These are phyloP conservation scores for Gynochthodes officinalis DNA, from an alignment of 257 asterid species.

Conservation along the genomic window DNA sequence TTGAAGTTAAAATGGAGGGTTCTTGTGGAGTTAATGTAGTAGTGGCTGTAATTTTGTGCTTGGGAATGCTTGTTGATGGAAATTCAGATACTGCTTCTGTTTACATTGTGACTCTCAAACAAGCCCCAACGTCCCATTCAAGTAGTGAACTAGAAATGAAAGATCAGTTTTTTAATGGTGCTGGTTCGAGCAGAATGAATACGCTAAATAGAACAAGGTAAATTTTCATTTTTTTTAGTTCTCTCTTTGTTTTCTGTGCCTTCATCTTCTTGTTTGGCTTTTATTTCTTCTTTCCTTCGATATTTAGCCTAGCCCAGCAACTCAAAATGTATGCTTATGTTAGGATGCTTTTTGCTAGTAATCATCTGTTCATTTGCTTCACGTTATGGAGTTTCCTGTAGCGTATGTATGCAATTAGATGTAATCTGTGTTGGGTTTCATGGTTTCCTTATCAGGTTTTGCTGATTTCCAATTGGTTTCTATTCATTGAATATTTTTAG, in stretches of 20 bases:
- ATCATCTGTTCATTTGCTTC: neutral
- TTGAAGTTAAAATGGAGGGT: constrained; percentile 40
- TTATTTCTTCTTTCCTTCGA: neutral
- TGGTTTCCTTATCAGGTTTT: neutral
- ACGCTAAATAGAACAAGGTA: constrained; percentile 47
- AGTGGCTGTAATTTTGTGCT: constrained; percentile 30
- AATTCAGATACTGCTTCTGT: constrained; percentile 56
- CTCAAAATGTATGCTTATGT: neutral
- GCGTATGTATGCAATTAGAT: too few relatives aligned
- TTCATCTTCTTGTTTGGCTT: neutral
- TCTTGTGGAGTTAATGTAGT: constrained; percentile 31
- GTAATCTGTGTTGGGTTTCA: neutral
- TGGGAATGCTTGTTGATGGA: constrained; percentile 46
- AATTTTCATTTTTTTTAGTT: neutral
- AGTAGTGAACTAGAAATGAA: constrained; percentile 48
- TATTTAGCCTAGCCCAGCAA: neutral
- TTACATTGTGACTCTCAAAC: constrained; percentile 82
- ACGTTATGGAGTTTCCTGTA: neutral
- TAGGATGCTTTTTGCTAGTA: neutral
- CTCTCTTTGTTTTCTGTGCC: neutral
- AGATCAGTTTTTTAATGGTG: constrained; percentile 22
- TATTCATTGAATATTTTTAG: neutral
- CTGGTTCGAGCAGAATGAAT: constrained; percentile 45
- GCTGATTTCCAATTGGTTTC: neutral
- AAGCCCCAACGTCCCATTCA: constrained; percentile 60